These are phyloP conservation scores for Candida wancherniae DNA, from an alignment of 805 yeast genomes.

Conservation along the genomic window DNA sequence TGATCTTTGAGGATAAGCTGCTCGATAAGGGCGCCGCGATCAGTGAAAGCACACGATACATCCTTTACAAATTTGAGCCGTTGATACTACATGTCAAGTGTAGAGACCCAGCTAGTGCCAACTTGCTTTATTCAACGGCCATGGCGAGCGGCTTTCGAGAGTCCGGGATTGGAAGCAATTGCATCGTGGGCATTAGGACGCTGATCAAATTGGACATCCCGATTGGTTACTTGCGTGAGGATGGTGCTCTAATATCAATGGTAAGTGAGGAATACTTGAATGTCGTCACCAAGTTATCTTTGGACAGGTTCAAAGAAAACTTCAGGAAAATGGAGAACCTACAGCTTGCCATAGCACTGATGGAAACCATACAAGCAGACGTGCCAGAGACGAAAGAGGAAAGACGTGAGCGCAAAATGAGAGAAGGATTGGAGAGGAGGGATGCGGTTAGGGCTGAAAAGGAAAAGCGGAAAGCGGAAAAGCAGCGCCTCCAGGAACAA, in stretches of 20 bases:
- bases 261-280: slow-evolving; percentile 51
- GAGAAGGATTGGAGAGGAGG: slow-evolving; percentile 40
- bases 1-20: slow-evolving; percentile 8
- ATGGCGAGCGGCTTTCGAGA: slow-evolving; percentile 86
- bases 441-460: slow-evolving; percentile 16
- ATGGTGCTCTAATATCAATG: slow-evolving; percentile 31
- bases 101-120: slow-evolving; percentile 54
- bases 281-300: slow-evolving; percentile 49
- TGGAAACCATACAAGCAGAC: slow-evolving; percentile 15
- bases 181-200: slow-evolving; percentile 72
- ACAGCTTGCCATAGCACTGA: slow-evolving; percentile 34
- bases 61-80: slow-evolving; percentile 80
- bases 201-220: slow-evolving; percentile 75
- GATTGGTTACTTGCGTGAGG: slow-evolving; percentile 49
- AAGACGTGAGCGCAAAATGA: slow-evolving; percentile 47
- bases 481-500: no score
- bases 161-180: slow-evolving; percentile 77
- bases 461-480: slow-evolving; percentile 8
- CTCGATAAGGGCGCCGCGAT: background rate
- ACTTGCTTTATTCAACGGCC: slow-evolving; percentile 60
- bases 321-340: slow-evolving; percentile 49
- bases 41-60: slow-evolving; percentile 40
- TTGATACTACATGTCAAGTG: slow-evolving; percentile 81
- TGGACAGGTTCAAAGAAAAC: slow-evolving; percentile 66
- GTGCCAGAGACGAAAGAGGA: slow-evolving; percentile 52